A percentile compares a stretch with the other conserved stretches of the same genome.
Evolutionary conservation across 2,329 filamentous ascomycete species (phyloP).

Genomic region (Colletotrichum destructivum): DNA sequence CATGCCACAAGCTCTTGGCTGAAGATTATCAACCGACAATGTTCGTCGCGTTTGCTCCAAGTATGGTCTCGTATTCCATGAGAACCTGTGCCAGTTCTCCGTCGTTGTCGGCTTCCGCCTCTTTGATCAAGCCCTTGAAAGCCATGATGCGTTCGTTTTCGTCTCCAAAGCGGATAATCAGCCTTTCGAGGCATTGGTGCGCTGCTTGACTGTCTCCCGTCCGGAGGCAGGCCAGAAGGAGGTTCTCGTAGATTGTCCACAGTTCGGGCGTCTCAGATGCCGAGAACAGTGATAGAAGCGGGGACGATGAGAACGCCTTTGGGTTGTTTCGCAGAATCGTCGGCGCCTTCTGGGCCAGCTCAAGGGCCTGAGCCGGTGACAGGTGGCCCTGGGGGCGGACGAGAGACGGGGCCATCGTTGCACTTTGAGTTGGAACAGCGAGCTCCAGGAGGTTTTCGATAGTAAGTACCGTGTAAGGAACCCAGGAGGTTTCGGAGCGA

Average conservation of each 20-base stretch:
- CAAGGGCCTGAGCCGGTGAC: slow-evolving; percentile 68
- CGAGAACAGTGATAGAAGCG: slow-evolving; percentile 67
- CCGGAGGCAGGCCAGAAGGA: slow-evolving; percentile 86
- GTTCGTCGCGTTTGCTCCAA: slow-evolving; percentile 83
- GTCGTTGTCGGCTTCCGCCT: slow-evolving; percentile 81
- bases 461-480: not conserved
- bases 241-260: slow-evolving; percentile 90
- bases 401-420: slow-evolving; percentile 66
- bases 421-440: not conserved
- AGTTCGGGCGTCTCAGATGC: slow-evolving; percentile 81
- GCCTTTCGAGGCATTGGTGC: slow-evolving; percentile 79
- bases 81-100: slow-evolving; percentile 79
- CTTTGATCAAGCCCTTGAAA: slow-evolving; percentile 85
- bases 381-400: slow-evolving; percentile 71
- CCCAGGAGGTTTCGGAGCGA: not conserved
- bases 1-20: not conserved
- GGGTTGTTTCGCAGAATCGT: slow-evolving; percentile 68
- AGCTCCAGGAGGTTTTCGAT: not conserved
- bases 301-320: slow-evolving; percentile 69
- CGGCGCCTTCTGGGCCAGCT: slow-evolving; percentile 74
- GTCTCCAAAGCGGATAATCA: slow-evolving; percentile 85
- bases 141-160: slow-evolving; percentile 90
- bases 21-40: slow-evolving; percentile 71
- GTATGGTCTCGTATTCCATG: slow-evolving; percentile 81
- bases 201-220: slow-evolving; percentile 88